These are phyloP conservation scores for Podospora appendiculata DNA, from an alignment of 495 filamentous ascomycete species.

Conservation along the genomic window DNA sequence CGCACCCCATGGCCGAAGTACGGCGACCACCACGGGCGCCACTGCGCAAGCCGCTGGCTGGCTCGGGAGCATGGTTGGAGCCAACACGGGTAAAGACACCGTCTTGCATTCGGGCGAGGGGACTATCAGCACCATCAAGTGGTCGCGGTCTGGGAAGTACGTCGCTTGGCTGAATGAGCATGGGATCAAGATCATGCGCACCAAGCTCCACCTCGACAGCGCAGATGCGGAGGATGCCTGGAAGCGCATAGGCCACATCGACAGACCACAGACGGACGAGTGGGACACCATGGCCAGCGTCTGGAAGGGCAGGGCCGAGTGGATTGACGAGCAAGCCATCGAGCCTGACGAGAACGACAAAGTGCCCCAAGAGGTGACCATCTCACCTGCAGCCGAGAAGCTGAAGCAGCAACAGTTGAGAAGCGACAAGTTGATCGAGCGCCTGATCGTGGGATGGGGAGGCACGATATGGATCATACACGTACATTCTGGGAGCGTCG, in stretches of 20 bases:
- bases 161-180: constrained; percentile 94
- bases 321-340: constrained; percentile 76
- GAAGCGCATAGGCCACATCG: constrained; percentile 93
- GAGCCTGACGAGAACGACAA: constrained; percentile 46
- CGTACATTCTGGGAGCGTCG: constrained; percentile 68
- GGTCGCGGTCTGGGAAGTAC: constrained; percentile 84
- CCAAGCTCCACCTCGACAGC: constrained; percentile 71
- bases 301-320: constrained; percentile 86
- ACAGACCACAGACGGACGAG: constrained; percentile 64
- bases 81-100: constrained; percentile 74
- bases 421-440: constrained; percentile 52
- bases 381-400: constrained; percentile 39
- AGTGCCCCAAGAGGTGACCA: constrained; percentile 17
- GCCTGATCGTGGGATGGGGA: constrained; percentile 89
- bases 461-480: constrained; percentile 93
- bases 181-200: constrained; percentile 95
- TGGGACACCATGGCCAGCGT: constrained; percentile 95
- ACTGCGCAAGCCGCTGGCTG: constrained; percentile 79
- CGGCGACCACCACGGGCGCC: constrained; percentile 71
- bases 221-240: constrained; percentile 75
- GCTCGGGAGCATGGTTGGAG: constrained; percentile 78
- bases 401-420: constrained; percentile 37
- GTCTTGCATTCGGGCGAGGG: constrained; percentile 90
- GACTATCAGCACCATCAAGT: constrained; percentile 80
- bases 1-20: constrained; percentile 66